These are phyloP conservation scores for Paraphoma sp. DNA, from an alignment of 2,329 filamentous ascomycete species.

Conservation along the genomic window DNA sequence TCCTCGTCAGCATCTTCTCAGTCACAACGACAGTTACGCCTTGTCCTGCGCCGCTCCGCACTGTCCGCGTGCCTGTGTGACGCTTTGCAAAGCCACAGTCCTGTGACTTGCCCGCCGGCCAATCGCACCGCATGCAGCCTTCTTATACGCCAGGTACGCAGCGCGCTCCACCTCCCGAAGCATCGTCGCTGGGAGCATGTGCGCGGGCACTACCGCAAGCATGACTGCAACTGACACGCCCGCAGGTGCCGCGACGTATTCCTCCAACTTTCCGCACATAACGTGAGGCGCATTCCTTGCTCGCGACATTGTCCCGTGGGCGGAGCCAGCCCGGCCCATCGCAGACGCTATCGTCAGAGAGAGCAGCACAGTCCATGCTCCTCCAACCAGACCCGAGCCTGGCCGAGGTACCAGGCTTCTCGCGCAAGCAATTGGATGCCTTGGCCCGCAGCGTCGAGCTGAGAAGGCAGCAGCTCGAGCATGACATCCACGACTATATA, in stretches of 20 bases:
- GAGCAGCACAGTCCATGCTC: slow-evolving; percentile 33
- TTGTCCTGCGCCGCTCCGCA: background rate
- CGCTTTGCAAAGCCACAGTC: slow-evolving; percentile 2
- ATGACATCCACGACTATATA: slow-evolving; percentile 44
- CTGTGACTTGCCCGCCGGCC: slow-evolving; percentile 23
- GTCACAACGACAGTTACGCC: background rate
- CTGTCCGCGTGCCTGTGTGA: background rate
- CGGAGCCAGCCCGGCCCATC: slow-evolving; percentile 26
- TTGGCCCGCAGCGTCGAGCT: slow-evolving; percentile 42
- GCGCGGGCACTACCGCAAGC: background rate
- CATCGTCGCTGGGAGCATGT: background rate
- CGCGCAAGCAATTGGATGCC: slow-evolving; percentile 38
- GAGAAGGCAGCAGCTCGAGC: slow-evolving; percentile 45
- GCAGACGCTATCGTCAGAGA: slow-evolving; percentile 1
- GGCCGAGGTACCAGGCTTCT: slow-evolving; percentile 42
- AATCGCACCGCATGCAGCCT: slow-evolving; percentile 42
- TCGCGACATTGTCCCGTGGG: slow-evolving; percentile 10
- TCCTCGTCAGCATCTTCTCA: background rate
- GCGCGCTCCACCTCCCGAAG: too few relatives aligned
- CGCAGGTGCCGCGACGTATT: slow-evolving; percentile 13
- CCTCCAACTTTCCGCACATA: background rate
- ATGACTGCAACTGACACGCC: slow-evolving; percentile 18
- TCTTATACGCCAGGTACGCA: slow-evolving; percentile 31
- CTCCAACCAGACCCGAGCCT: slow-evolving; percentile 36
- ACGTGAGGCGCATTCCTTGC: slow-evolving; percentile 9